Conservation (phyloP, 192 early-diverging fungal species). For the Dimargaris cristalligena region DNA sequence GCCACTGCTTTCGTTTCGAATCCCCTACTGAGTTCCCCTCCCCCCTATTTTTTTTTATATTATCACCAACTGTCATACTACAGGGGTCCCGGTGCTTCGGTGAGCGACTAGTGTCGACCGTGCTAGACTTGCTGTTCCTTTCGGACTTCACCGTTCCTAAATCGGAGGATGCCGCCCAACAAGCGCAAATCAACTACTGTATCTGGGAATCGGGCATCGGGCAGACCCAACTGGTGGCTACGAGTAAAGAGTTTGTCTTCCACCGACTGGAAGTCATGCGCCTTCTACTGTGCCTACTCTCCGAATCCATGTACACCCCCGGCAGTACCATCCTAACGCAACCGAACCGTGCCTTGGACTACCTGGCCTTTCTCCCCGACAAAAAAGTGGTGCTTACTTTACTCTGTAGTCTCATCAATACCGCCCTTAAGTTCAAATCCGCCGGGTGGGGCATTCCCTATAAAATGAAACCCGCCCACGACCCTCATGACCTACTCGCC, state of each 20-base stretch:
- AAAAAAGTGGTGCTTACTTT: slow-evolving; percentile 52
- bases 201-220: slow-evolving; percentile 53
- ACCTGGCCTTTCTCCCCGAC: slow-evolving; percentile 25
- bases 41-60: not conserved
- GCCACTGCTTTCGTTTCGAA: no score
- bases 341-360: slow-evolving; percentile 20
- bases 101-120: slow-evolving; percentile 30
- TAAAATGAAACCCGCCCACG: slow-evolving; percentile 60
- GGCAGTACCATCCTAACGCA: slow-evolving; percentile 14
- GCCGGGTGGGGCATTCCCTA: slow-evolving; percentile 80
- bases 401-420: slow-evolving; percentile 77
- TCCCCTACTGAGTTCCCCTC: no score
- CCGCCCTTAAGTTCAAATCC: slow-evolving; percentile 61
- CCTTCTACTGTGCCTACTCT: slow-evolving; percentile 59
- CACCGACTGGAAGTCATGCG: slow-evolving; percentile 67
- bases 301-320: slow-evolving; percentile 61
- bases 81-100: slow-evolving; percentile 23
- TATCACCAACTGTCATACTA: not conserved
- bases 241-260: slow-evolving; percentile 45
- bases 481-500: slow-evolving; percentile 56
- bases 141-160: slow-evolving; percentile 51
- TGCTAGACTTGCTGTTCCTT: slow-evolving; percentile 41
- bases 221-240: slow-evolving; percentile 44
- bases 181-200: not conserved
- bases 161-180: slow-evolving; percentile 20